A percentile compares a stretch with the other conserved stretches of the same genome.
Evolutionary conservation across 768 basidiomycete species (phyloP).

Genomic region (Phaeotremella skinneri): DNA sequence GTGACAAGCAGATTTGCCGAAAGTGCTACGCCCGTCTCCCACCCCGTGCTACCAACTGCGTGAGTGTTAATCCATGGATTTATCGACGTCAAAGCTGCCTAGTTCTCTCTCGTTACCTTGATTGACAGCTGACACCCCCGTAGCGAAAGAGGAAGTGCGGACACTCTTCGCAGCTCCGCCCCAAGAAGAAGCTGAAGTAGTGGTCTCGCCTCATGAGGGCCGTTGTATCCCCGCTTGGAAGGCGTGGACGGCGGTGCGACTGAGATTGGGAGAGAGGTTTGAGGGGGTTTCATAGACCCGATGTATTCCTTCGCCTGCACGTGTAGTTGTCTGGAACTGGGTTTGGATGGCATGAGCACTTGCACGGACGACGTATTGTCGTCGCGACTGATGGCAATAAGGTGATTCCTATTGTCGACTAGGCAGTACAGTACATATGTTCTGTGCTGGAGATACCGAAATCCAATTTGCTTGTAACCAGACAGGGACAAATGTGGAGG

Average conservation of each 20-base stretch:
- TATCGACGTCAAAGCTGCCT: neutral
- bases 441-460: neutral
- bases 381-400: neutral
- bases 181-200: constrained; percentile 88
- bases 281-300: neutral
- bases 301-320: constrained; percentile 1
- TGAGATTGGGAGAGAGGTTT: neutral
- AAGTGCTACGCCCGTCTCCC: constrained; percentile 99
- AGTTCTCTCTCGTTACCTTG: neutral
- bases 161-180: constrained; percentile 54
- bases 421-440: too few species aligned
- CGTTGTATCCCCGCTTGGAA: neutral
- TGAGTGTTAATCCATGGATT: constrained; percentile 54
- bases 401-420: too few species aligned
- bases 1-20: constrained; percentile 99
- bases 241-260: neutral
- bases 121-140: constrained; percentile 68
- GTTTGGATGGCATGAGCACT: neutral
- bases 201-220: neutral
- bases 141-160: constrained; percentile 57
- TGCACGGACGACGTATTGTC: neutral
- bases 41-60: constrained; percentile 98
- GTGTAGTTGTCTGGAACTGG: neutral
- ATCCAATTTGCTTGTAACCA: too few species aligned
- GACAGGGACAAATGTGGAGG: too few species aligned